These are phyloP conservation scores for Aspergillus affinis DNA, from an alignment of 495 filamentous ascomycete genomes.

Conservation along the genomic window DNA sequence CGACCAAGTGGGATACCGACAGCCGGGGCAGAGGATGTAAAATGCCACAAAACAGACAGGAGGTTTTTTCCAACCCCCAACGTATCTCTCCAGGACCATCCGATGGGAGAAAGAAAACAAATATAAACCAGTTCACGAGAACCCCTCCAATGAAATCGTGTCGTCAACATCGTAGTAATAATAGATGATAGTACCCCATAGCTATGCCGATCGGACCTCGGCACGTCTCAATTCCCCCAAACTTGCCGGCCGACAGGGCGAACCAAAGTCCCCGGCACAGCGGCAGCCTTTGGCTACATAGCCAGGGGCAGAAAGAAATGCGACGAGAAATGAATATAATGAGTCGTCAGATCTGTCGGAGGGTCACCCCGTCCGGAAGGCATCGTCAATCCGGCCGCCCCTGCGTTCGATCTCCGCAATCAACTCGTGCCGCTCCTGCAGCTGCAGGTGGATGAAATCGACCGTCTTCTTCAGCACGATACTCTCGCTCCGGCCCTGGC, in stretches of 20 bases:
- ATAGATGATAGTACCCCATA: constrained; percentile 3
- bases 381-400: constrained; percentile 57
- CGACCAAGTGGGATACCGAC: not conserved
- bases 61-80: not conserved
- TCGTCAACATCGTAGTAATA: constrained; percentile 10
- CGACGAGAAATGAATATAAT: no score
- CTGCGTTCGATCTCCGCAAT: constrained; percentile 60
- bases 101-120: no score
- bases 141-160: constrained; percentile 4
- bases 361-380: constrained; percentile 34
- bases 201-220: constrained; percentile 13
- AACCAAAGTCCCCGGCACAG: not conserved
- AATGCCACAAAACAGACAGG: not conserved
- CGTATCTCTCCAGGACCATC: not conserved
- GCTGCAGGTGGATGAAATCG: constrained; percentile 64
- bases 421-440: constrained; percentile 61
- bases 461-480: constrained; percentile 77
- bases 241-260: not conserved
- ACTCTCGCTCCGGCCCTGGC: constrained; percentile 82
- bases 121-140: not conserved
- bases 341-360: no score
- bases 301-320: no score
- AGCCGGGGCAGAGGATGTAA: not conserved
- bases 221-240: constrained; percentile 5
- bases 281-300: no score